Conservation (phyloP, 768 basidiomycete genomes). For the Suillus brevipes region DNA sequence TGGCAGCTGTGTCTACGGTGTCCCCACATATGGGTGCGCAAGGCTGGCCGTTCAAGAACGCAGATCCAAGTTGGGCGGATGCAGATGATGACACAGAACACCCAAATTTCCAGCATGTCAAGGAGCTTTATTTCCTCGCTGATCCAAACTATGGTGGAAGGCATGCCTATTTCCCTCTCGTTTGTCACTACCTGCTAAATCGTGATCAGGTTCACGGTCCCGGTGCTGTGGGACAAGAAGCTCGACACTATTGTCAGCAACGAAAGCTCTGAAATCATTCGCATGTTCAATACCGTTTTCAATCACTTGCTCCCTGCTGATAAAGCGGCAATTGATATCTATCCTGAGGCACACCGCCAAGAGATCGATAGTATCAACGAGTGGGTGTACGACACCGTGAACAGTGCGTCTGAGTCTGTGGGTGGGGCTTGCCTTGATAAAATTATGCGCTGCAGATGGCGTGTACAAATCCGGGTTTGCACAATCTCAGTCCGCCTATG, state of each 20-base stretch:
- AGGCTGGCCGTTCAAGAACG: constrained; percentile 87
- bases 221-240: constrained; percentile 93
- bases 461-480: constrained; percentile 94
- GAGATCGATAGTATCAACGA: constrained; percentile 85
- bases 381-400: constrained; percentile 85
- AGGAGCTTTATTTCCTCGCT: constrained; percentile 81
- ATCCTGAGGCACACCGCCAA: constrained; percentile 66
- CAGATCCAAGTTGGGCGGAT: constrained; percentile 59
- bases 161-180: constrained; percentile 35
- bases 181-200: background rate
- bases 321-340: constrained; percentile 68
- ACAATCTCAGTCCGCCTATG: constrained; percentile 76
- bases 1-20: constrained; percentile 71
- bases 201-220: constrained; percentile 72
- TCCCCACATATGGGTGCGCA: constrained; percentile 82
- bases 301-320: constrained; percentile 69
- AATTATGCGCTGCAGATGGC: constrained; percentile 44
- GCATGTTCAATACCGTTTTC: constrained; percentile 88
- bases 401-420: constrained; percentile 53
- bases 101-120: constrained; percentile 60
- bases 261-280: constrained; percentile 92
- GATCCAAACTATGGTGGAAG: constrained; percentile 72
- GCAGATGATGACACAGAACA: constrained; percentile 78
- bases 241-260: constrained; percentile 88
- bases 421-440: background rate